These are phyloP conservation scores for Pythium sp. DNA, from an alignment of 352 stramenopile species.

Conservation along the genomic window DNA sequence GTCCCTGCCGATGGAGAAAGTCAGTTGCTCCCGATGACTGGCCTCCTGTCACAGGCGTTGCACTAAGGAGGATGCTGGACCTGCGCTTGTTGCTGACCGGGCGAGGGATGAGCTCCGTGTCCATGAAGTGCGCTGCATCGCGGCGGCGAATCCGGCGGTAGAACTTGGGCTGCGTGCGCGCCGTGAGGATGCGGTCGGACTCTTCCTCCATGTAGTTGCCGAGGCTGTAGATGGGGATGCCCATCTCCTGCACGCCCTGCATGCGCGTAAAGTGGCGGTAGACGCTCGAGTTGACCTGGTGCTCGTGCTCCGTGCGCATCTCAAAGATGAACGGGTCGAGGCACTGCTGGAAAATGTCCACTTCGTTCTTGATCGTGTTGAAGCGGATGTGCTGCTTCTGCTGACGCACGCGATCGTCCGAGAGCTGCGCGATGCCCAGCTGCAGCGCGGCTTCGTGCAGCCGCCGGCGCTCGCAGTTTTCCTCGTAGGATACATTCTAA, in stretches of 20 bases:
- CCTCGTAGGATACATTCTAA: conserved; percentile 28
- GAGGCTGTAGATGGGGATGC: conserved; percentile 76
- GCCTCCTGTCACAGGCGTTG: conserved; percentile 1
- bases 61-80: conserved; percentile 3
- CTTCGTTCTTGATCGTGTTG: conserved; percentile 70
- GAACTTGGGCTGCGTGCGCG: conserved; percentile 38
- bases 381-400: conserved; percentile 63
- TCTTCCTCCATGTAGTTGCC: conserved; percentile 40
- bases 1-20: not conserved
- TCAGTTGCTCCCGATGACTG: not conserved
- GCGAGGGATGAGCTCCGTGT: conserved; percentile 54
- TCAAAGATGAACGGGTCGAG: conserved; percentile 66
- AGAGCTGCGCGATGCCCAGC: conserved; percentile 62
- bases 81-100: conserved; percentile 16
- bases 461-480: conserved; percentile 30
- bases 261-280: conserved; percentile 72
- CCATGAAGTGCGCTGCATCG: conserved; percentile 55
- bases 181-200: conserved; percentile 52
- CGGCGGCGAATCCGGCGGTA: conserved; percentile 51
- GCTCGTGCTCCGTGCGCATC: conserved; percentile 47
- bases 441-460: conserved; percentile 40
- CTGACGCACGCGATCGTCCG: conserved; percentile 40
- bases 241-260: conserved; percentile 63
- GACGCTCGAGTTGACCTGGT: conserved; percentile 62
- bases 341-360: conserved; percentile 79